phyloP scores from a whole-genome alignment of 164 flowering plant genomes.

The Magnolia officinalis region DNA sequence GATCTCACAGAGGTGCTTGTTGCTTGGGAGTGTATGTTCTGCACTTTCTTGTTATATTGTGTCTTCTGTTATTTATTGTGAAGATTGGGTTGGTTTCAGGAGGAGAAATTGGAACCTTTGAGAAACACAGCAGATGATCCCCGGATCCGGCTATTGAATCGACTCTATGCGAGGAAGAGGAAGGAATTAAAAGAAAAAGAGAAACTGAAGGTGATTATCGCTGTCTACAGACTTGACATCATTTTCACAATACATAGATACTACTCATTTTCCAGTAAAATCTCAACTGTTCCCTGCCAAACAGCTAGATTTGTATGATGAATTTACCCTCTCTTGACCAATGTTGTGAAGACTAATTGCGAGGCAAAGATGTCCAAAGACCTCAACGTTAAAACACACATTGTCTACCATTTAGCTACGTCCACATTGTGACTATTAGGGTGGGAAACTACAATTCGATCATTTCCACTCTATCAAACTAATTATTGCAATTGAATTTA shows the following conservation, averaged over 20 bases:
- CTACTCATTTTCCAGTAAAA: neutral
- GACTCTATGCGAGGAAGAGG: constrained; percentile 87
- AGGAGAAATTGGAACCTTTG: constrained; percentile 89
- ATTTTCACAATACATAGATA: neutral
- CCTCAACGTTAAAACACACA: too few relatives aligned
- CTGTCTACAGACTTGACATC: neutral
- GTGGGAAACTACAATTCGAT: neutral
- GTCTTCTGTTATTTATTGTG: constrained; percentile 6
- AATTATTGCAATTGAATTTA: neutral
- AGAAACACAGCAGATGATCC: constrained; percentile 87
- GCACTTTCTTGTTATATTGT: neutral
- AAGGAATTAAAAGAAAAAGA: constrained; percentile 79
- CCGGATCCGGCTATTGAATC: constrained; percentile 77
- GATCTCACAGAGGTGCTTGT: constrained; percentile 88
- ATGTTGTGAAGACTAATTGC: too few relatives aligned
- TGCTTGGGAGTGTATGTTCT: constrained; percentile 12
- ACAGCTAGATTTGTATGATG: too few relatives aligned
- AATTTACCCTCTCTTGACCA: too few relatives aligned
- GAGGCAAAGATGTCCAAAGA: too few relatives aligned
- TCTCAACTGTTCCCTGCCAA: too few relatives aligned
- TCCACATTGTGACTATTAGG: neutral
- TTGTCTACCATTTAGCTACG: neutral
- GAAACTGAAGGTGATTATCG: constrained; percentile 49
- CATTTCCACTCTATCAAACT: neutral
- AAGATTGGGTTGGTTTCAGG: constrained; percentile 41